Percentiles rank a stretch among this genome's conserved stretches.
These are phyloP conservation scores for Vitis riparia DNA, from an alignment of 164 flowering plant species.

Conservation along the genomic window DNA sequence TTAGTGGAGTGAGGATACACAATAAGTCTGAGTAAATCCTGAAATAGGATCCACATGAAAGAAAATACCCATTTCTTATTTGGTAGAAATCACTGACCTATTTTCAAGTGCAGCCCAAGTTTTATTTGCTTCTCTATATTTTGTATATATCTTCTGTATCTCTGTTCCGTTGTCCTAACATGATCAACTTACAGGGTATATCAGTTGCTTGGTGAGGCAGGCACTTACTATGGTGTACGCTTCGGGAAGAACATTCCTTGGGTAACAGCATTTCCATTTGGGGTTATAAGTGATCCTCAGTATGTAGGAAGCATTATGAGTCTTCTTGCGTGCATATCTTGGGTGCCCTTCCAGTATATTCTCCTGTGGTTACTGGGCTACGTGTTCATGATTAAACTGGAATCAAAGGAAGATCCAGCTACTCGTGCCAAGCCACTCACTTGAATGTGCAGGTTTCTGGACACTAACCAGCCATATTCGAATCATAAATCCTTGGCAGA, in stretches of 20 bases:
- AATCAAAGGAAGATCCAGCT: conserved; percentile 67
- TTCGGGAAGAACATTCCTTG: conserved; percentile 88
- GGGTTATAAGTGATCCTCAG: conserved; percentile 85
- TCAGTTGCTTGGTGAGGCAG: conserved; percentile 89
- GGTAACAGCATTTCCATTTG: conserved; percentile 92
- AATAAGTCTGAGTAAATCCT: too few species aligned
- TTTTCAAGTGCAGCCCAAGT: neutral
- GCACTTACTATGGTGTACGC: conserved; percentile 91
- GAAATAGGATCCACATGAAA: too few species aligned
- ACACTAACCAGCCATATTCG: neutral
- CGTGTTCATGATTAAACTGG: conserved; percentile 65
- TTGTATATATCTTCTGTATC: too few species aligned
- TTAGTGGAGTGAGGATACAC: too few species aligned
- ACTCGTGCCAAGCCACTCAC: conserved; percentile 76
- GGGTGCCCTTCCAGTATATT: conserved; percentile 86
- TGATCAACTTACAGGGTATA: conserved; percentile 63
- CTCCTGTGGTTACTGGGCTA: conserved; percentile 83
- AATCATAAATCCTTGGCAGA: neutral
- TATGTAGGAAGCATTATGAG: conserved; percentile 89
- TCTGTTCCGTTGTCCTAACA: conserved; percentile 1
- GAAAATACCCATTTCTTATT: neutral
- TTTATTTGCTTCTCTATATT: neutral
- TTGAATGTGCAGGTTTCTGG: conserved; percentile 11
- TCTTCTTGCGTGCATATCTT: conserved; percentile 70
- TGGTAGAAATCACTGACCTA: too few species aligned